These are phyloP conservation scores for Hymenoscyphus fructigenus DNA, from an alignment of 2,329 filamentous ascomycete genomes.

Conservation along the genomic window DNA sequence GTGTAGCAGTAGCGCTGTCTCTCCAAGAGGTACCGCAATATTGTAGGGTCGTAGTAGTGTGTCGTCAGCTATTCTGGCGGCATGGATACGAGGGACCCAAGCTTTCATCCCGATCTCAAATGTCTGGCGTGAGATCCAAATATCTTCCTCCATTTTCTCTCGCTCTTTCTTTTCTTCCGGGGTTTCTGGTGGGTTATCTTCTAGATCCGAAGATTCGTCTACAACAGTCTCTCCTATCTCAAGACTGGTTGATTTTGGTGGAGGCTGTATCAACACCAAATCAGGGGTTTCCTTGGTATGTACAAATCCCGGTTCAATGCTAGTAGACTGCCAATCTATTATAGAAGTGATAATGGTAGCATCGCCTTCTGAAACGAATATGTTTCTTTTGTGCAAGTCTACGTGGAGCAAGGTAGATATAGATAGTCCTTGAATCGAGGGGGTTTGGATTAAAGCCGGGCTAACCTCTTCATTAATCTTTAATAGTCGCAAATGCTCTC, in stretches of 20 bases:
- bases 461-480: constrained; percentile 34
- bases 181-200: background rate
- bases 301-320: constrained; percentile 42
- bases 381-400: constrained; percentile 44
- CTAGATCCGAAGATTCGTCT: constrained; percentile 16
- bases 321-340: constrained; percentile 45
- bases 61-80: constrained; percentile 38
- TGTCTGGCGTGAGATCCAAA: constrained; percentile 27
- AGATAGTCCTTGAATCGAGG: constrained; percentile 33
- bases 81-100: constrained; percentile 34
- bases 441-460: constrained; percentile 32
- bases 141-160: constrained; percentile 34
- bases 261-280: constrained; percentile 33
- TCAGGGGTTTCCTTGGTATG: constrained; percentile 42
- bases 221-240: constrained; percentile 19
- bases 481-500: constrained; percentile 38
- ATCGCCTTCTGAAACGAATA: constrained; percentile 42
- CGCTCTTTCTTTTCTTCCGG: constrained; percentile 11
- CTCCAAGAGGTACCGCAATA: constrained; percentile 44
- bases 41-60: constrained; percentile 39
- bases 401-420: constrained; percentile 40
- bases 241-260: background rate
- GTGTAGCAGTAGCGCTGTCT: constrained; percentile 41
- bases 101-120: constrained; percentile 38
- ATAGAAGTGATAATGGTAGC: constrained; percentile 40